A percentile compares a stretch with the other conserved stretches of the same genome.
phyloP scores from a whole-genome alignment of 495 filamentous ascomycete species.

The Acidiella bohemica region DNA sequence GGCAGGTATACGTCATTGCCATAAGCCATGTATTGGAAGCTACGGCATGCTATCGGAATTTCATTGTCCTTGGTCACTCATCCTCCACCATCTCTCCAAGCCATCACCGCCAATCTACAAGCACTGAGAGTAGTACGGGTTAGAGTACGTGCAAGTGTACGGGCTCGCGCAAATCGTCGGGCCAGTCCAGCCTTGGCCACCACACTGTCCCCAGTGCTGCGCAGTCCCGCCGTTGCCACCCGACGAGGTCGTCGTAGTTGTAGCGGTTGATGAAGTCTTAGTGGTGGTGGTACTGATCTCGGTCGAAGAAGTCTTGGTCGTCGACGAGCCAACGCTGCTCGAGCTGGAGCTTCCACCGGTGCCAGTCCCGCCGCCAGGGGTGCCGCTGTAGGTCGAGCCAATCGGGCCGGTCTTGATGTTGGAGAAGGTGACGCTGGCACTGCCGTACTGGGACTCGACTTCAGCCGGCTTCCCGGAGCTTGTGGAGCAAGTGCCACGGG shows the following conservation, averaged over 20 bases:
- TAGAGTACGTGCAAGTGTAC: neutral
- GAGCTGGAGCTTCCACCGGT: neutral
- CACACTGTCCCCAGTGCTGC: neutral
- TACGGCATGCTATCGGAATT: too few relatives aligned
- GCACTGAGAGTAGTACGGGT: constrained; percentile 1
- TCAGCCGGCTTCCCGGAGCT: constrained; percentile 31
- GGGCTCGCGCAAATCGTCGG: neutral
- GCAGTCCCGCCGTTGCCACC: neutral
- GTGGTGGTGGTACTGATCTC: too few relatives aligned
- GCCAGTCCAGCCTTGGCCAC: constrained; percentile 1
- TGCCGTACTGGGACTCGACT: constrained; percentile 15
- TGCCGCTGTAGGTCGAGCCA: constrained; percentile 17
- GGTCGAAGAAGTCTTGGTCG: too few relatives aligned
- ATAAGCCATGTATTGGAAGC: too few relatives aligned
- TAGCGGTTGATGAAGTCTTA: too few relatives aligned
- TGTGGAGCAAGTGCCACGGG: constrained; percentile 54
- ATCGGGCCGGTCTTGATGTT: constrained; percentile 23
- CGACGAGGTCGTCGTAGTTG: too few relatives aligned
- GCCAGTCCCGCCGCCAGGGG: neutral
- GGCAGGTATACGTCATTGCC: too few relatives aligned
- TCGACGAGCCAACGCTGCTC: too few relatives aligned
- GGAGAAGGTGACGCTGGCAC: constrained; percentile 21
- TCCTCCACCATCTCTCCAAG: too few relatives aligned
- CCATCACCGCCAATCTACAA: neutral
- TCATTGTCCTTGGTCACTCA: too few relatives aligned